Evolutionary conservation across 495 filamentous ascomycete genomes (phyloP).

Genomic region (Aspergillus steynii): DNA sequence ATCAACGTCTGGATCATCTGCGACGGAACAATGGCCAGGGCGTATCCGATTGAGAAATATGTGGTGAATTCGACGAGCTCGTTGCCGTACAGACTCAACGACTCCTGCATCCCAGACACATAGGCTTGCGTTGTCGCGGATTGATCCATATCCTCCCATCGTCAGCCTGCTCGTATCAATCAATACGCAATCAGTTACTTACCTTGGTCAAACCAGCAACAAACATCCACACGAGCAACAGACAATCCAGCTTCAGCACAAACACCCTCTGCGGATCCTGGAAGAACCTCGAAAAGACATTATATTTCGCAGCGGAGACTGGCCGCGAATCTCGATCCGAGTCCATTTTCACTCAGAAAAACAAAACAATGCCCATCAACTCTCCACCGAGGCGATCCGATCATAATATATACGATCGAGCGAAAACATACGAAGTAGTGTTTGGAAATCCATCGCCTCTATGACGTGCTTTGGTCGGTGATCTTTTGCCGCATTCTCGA

Average conservation of each 20-base stretch:
- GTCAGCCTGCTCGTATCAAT: neutral
- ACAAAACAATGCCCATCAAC: neutral
- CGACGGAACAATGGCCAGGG: slow-evolving; percentile 12
- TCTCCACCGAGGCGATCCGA: neutral
- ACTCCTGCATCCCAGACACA: slow-evolving; percentile 62
- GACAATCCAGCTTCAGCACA: slow-evolving; percentile 2
- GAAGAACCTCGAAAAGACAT: neutral
- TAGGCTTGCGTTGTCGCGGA: slow-evolving; percentile 55
- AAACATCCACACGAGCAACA: slow-evolving; percentile 4
- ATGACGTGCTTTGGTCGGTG: neutral
- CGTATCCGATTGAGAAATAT: slow-evolving; percentile 16
- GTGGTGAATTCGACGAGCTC: slow-evolving; percentile 32
- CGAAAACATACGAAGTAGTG: neutral
- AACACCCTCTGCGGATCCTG: neutral
- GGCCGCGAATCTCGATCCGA: neutral
- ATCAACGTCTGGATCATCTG: slow-evolving; percentile 25
- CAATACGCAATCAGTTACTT: neutral
- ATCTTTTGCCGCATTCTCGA: neutral
- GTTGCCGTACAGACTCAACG: slow-evolving; percentile 53
- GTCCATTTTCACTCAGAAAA: neutral
- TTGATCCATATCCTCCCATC: slow-evolving; percentile 10
- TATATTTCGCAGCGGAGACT: neutral
- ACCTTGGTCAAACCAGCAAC: slow-evolving; percentile 13
- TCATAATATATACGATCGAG: neutral
- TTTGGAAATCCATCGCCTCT: neutral